Evolutionary conservation across 768 basidiomycete species (phyloP).

Genomic region (Pleurotus eryngii): DNA sequence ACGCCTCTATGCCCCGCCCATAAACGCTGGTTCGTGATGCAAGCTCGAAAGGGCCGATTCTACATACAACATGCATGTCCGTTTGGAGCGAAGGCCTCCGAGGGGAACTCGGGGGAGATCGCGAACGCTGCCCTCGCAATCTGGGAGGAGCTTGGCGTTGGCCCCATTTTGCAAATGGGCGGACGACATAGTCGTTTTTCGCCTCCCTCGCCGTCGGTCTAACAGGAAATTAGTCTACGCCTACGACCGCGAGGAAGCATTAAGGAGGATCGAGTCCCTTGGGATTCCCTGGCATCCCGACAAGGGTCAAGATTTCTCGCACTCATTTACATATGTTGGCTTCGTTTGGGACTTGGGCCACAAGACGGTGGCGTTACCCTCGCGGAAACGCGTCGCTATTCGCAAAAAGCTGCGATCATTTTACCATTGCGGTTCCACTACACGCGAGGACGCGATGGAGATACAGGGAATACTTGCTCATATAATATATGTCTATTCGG

Average conservation of each 20-base stretch:
- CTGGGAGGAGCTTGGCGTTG: constrained; percentile 15
- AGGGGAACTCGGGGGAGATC: constrained; percentile 22
- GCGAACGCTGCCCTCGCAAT: constrained; percentile 22
- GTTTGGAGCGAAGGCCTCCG: constrained; percentile 22
- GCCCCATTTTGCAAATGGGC: constrained; percentile 22
- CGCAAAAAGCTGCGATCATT: constrained; percentile 10
- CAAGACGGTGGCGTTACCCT: constrained; percentile 21
- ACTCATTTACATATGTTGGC: constrained; percentile 20
- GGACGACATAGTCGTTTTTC: constrained; percentile 26
- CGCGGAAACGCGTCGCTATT: constrained; percentile 23
- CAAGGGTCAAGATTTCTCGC: constrained; percentile 15
- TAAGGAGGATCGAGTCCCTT: constrained; percentile 12
- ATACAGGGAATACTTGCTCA: constrained; percentile 30
- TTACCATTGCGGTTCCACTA: neutral
- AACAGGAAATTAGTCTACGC: constrained; percentile 6
- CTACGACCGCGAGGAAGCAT: constrained; percentile 12
- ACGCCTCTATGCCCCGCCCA: constrained; percentile 24
- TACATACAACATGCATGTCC: constrained; percentile 18
- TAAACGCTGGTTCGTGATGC: constrained; percentile 16
- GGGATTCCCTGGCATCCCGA: constrained; percentile 22
- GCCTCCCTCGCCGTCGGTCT: constrained; percentile 15
- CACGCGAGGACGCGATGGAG: constrained; percentile 9
- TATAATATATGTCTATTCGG: constrained; percentile 19
- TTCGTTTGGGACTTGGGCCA: constrained; percentile 26
- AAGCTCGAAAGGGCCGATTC: constrained; percentile 13